Conservation (phyloP, 129 eudicot genomes). For the Daucus carota region DH1_v3.0 NC_030386.2:37284501-37285000, state of each 20-base stretch:
- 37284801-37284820: neutral
- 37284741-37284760: neutral
- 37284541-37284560: neutral
- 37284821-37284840: neutral
- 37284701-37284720: neutral
- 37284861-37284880: neutral
- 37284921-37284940: constrained; percentile 25
- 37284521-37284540: neutral
- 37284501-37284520: neutral
- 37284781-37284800: neutral
- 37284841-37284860: neutral
- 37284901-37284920: constrained; percentile 35
- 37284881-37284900: constrained; percentile 51
- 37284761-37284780: too few species aligned
- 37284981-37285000: constrained; percentile 37
- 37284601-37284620: too few species aligned
- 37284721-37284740: neutral
- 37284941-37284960: constrained; percentile 34
- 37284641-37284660: too few species aligned
- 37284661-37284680: too few species aligned
- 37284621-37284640: too few species aligned
- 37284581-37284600: too few species aligned
- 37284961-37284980: constrained; percentile 43
- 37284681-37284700: neutral
- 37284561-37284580: neutral